Evolutionary conservation across 1,284 basidiomycete genomes (phyloP).

Genomic region (Stygiomarasmius scandens): DNA sequence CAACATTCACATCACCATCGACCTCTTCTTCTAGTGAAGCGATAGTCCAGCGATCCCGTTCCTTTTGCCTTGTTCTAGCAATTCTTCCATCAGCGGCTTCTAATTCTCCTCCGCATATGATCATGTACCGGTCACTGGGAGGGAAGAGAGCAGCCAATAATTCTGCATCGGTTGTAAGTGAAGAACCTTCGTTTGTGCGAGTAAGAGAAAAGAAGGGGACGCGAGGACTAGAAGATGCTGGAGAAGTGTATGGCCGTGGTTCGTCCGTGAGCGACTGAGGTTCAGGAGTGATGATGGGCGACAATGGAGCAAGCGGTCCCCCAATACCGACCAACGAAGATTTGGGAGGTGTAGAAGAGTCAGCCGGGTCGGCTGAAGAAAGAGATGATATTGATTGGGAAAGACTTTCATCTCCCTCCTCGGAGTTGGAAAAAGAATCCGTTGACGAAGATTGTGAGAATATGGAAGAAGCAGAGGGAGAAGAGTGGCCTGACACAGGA

Average conservation of each 20-base stretch:
- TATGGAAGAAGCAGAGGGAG: constrained; percentile 10
- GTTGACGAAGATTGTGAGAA: constrained; percentile 28
- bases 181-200: constrained; percentile 73
- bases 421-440: constrained; percentile 32
- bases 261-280: background rate
- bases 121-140: constrained; percentile 68
- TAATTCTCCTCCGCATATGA: constrained; percentile 69
- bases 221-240: constrained; percentile 14
- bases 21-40: constrained; percentile 38
- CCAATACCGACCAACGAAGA: constrained; percentile 16
- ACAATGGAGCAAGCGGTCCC: constrained; percentile 16
- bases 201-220: constrained; percentile 79
- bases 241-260: background rate
- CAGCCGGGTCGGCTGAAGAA: constrained; percentile 40
- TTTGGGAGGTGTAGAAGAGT: constrained; percentile 5
- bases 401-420: constrained; percentile 58
- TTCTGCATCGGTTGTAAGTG: constrained; percentile 65
- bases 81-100: constrained; percentile 53
- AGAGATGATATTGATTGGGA: constrained; percentile 51
- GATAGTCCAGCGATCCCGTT: constrained; percentile 19
- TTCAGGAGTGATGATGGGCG: constrained; percentile 15
- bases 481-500: constrained; percentile 24
- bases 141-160: constrained; percentile 68
- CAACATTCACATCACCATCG: constrained; percentile 13
- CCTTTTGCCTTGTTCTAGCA: constrained; percentile 14